Base-by-base conservation (phyloP, 768 basidiomycete species). In the Amanita molliuscula region DNA sequence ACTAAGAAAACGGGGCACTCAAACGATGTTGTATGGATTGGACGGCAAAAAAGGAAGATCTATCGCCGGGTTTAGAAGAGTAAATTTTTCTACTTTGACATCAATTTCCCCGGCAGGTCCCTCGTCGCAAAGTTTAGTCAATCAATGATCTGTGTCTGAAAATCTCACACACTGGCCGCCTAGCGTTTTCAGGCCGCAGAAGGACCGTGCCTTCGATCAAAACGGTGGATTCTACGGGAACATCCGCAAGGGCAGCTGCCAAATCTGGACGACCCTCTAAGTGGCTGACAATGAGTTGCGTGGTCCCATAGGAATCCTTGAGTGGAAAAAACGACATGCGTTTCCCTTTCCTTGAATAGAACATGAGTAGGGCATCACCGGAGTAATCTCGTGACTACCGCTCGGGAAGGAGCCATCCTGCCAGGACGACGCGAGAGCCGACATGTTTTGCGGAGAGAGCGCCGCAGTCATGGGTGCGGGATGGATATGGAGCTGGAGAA, bases 41-140 rank as follows among this genome's bases (percentile, higher is more conserved):
- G 84, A 88, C 34, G 93, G 90, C 44, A 81, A 70, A 65, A 96
- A 96, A n/a, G 94, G 93, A 55, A 97, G 65, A 48, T 68, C 67
- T 34, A 73, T 69, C 1, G 91, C 91, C 25, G 88, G 76, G 65
- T 97, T 97, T 54, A 97, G 75, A 48, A 95, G 65, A 41, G 74
- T 81, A 57, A 79, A 82, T 11, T 71, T 68, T 29, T 81, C 68
- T 37, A 96, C 81, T 29, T 78, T 72, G 13, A 97, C 78, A 66
- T 97, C 93, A 52, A 95, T 76, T 53, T 84, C 77, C 23, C 89
- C 90, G 23, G 82, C 76, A 53, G 71, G 67, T 44, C 70, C 75
- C 82, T 86, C 50, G 53, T 43, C n/a, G 21, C 31, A 6, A 36
- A 41, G 41, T 10, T 44, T 23, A 42, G 44, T 47, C 48, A 57